phyloP scores from a whole-genome alignment of 768 basidiomycete species.

The Xerocomus spinulosus region DNA sequence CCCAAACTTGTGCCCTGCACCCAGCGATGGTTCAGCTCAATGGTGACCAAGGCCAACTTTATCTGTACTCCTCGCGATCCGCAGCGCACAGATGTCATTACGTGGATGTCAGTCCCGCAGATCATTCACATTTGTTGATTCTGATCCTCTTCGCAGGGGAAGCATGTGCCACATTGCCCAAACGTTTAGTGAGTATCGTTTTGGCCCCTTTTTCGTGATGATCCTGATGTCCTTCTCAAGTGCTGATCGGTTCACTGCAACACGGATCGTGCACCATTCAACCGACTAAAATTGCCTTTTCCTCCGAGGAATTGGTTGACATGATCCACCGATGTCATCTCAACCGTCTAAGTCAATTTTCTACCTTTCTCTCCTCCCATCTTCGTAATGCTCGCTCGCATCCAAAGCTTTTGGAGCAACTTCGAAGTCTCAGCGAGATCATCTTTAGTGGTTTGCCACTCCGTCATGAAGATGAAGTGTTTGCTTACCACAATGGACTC shows the following conservation, averaged over 20 bases:
- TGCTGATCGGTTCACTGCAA: slow-evolving; percentile 68
- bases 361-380: slow-evolving; percentile 61
- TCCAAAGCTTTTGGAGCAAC: slow-evolving; percentile 54
- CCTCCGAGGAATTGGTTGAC: slow-evolving; percentile 62
- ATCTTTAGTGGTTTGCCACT: slow-evolving; percentile 64
- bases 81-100: slow-evolving; percentile 60
- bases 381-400: slow-evolving; percentile 56
- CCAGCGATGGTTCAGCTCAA: slow-evolving; percentile 61
- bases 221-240: slow-evolving; percentile 25
- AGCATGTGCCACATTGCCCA: slow-evolving; percentile 83
- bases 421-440: slow-evolving; percentile 57
- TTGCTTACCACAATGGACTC: slow-evolving; percentile 61
- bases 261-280: slow-evolving; percentile 71
- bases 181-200: slow-evolving; percentile 56
- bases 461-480: slow-evolving; percentile 64
- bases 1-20: slow-evolving; percentile 75
- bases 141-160: slow-evolving; percentile 51
- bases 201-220: slow-evolving; percentile 19
- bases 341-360: slow-evolving; percentile 74
- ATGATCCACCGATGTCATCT: slow-evolving; percentile 66
- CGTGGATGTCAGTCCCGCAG: slow-evolving; percentile 58
- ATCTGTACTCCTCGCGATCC: slow-evolving; percentile 45
- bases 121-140: slow-evolving; percentile 16
- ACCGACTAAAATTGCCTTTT: slow-evolving; percentile 60
- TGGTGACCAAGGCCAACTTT: slow-evolving; percentile 54